Conservation (phyloP, 1,139 yeast genomes). For the Blastobotrys capitulatus region DNA sequence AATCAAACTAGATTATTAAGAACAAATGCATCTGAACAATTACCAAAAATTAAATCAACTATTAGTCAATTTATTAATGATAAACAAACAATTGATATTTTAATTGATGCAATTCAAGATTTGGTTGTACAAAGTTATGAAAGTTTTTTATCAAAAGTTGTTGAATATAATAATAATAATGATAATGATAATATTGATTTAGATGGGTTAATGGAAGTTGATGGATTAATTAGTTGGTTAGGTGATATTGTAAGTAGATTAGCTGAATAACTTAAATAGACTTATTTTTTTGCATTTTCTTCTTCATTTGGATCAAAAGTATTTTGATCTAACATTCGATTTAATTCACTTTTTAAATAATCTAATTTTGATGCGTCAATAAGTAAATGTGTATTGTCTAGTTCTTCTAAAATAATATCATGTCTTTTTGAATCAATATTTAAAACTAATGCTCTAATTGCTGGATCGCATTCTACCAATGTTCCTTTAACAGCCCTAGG, state of each 20-base stretch:
- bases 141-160: constrained; percentile 36
- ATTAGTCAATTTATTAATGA: constrained; percentile 45
- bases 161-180: constrained; percentile 19
- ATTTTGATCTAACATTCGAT: constrained; percentile 68
- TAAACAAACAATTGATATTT: constrained; percentile 41
- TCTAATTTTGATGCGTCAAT: constrained; percentile 73
- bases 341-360: constrained; percentile 70
- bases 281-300: constrained; percentile 26
- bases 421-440: constrained; percentile 69
- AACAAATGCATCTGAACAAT: constrained; percentile 43
- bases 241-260: constrained; percentile 40
- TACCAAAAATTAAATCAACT: constrained; percentile 52
- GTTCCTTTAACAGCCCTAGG: constrained; percentile 31
- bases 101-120: constrained; percentile 58
- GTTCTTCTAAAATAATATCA: constrained; percentile 74
- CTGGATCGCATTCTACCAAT: constrained; percentile 64
- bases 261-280: not conserved
- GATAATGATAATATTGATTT: constrained; percentile 19
- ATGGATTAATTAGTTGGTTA: constrained; percentile 47
- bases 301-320: constrained; percentile 82
- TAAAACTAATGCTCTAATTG: constrained; percentile 78
- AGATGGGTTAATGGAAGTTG: constrained; percentile 51
- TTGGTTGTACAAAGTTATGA: constrained; percentile 46
- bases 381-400: constrained; percentile 84
- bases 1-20: constrained; percentile 40